Base-by-base conservation (phyloP, 768 basidiomycete species). In the Pulveroboletus frians region DNA sequence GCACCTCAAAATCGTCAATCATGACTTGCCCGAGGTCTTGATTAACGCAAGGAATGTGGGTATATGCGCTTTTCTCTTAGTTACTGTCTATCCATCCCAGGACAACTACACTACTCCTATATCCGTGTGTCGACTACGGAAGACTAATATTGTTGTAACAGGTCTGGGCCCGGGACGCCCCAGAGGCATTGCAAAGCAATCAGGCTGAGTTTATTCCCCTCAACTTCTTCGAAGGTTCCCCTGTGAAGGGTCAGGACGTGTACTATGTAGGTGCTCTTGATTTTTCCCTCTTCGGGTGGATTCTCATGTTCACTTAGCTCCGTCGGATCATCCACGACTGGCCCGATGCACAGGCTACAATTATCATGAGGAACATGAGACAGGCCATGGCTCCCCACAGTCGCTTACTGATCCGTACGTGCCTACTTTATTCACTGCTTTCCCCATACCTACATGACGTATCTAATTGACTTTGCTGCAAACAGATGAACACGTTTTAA, bases 291-390 rank as follows among this genome's bases (percentile, higher is more conserved):
- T 15, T 8, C 27, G 20, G 30, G 30, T 6, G 6, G 2, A 37
- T 11, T 39, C 41, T 36, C 9, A 46, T 34, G 14, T 11, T 18
- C 34, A 29, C 29, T 39, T 35, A 63, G 62, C 54, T 64, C 40
- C 64, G 61, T 17, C 55, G 62, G 42, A 62, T 65, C 36, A 56
- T 65, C 20, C 71, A 70, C 40, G 61, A 73, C 50, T 73, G 70
- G 72, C 67, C 69, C 9, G 62, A 70, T 26, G 58, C 59, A 1
- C 66, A 70, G 23, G 66, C 62, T 35, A 31, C 63, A 17, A 52
- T 36, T 3, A 70, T 73, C 41, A 46, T 72, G 31, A 58, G 51
- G 26, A 67, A 63, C 40, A 44, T 72, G 3, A 51, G 56, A 8
- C 54, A 43, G 14, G 66, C 61, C 6, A 63, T 72, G 23, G 23